Evolutionary conservation across 768 basidiomycete genomes (phyloP).

Genomic region (Boletus vermiculosoides): DNA sequence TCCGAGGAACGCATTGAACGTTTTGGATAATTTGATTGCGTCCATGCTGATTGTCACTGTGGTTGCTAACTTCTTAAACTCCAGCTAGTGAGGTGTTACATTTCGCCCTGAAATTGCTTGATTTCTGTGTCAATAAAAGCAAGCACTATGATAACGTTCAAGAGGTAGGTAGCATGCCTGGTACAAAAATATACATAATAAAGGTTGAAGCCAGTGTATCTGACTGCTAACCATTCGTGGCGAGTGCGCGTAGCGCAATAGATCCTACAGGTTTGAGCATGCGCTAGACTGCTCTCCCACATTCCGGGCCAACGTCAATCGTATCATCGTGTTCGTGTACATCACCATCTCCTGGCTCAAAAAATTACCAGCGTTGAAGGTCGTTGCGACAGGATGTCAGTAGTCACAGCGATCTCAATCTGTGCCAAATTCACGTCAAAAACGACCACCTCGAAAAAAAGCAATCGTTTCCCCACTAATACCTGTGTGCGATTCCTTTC

Average conservation of each 20-base stretch:
- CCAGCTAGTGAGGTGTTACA: too few species aligned
- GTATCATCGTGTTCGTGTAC: too few species aligned
- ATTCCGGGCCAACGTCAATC: too few species aligned
- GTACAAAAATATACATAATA: too few species aligned
- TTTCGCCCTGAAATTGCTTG: too few species aligned
- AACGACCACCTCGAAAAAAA: background rate
- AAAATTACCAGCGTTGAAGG: background rate
- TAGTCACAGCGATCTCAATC: slow-evolving; percentile 2
- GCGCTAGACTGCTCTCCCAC: background rate
- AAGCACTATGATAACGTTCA: too few species aligned
- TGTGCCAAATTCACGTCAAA: background rate
- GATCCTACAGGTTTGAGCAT: background rate
- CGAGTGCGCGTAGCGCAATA: background rate
- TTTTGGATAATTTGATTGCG: too few species aligned
- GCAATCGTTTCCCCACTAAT: background rate
- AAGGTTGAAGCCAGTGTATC: background rate
- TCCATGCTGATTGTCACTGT: too few species aligned
- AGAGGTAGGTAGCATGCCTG: too few species aligned
- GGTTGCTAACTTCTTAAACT: too few species aligned
- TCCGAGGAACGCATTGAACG: too few species aligned
- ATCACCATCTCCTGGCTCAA: background rate
- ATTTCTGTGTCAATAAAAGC: too few species aligned
- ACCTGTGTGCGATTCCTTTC: slow-evolving; percentile 2
- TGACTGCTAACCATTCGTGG: background rate
- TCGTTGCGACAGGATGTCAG: background rate